A percentile compares a stretch with the other conserved stretches of the same genome.
These are phyloP conservation scores for Aurantiochytrium sp. DNA, from an alignment of 108 stramenopile species.

Conservation along the genomic window DNA sequence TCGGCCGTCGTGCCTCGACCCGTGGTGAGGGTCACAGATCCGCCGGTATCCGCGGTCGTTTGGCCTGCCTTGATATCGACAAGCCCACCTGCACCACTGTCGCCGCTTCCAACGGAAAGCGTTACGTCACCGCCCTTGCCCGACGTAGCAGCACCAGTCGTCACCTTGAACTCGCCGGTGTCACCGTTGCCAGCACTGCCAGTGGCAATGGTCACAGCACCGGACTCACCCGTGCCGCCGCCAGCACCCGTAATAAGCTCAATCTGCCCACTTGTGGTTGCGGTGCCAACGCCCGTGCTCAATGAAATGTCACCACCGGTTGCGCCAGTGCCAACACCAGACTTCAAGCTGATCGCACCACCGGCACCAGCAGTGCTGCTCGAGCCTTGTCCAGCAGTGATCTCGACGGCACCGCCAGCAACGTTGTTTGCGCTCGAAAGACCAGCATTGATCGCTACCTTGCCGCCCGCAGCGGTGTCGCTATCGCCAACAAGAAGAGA, in stretches of 20 bases:
- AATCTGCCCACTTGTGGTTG: slow-evolving; percentile 27
- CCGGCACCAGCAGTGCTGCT: neutral
- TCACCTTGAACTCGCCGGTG: slow-evolving; percentile 17
- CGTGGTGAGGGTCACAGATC: neutral
- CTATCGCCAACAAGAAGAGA: neutral
- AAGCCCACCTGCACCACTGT: neutral
- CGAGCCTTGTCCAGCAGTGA: slow-evolving; percentile 29
- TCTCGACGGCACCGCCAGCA: slow-evolving; percentile 22
- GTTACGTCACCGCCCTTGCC: neutral
- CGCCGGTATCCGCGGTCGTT: neutral
- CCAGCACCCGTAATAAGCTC: slow-evolving; percentile 26
- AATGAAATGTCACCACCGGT: neutral
- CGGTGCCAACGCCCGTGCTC: neutral
- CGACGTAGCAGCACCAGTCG: slow-evolving; percentile 18
- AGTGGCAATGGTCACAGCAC: slow-evolving; percentile 12
- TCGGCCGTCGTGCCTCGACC: slow-evolving; percentile 17
- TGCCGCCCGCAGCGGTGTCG: neutral
- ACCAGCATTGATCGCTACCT: neutral
- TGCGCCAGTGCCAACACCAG: slow-evolving; percentile 10
- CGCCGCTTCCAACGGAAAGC: neutral
- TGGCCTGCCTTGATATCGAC: neutral
- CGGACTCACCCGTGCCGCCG: slow-evolving; percentile 25
- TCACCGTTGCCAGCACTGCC: neutral
- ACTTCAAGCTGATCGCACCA: neutral
- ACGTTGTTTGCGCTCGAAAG: neutral